Evolutionary conservation across 164 flowering plant species (phyloP).

Genomic region (Sedum album): DNA sequence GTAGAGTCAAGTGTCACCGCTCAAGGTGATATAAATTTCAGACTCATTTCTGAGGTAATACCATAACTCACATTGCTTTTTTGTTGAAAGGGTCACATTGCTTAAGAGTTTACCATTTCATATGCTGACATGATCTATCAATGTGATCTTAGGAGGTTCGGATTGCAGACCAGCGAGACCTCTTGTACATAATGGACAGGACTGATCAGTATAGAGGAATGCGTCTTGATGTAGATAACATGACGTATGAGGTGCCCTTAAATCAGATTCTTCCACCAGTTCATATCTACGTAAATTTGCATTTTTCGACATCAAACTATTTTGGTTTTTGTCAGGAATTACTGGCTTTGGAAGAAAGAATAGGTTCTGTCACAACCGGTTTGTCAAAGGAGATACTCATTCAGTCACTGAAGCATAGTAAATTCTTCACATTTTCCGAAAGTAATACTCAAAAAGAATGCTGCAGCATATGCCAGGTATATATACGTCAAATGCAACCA

Average conservation of each 20-base stretch:
- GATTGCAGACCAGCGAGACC: conserved; percentile 3
- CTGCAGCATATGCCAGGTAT: conserved; percentile 19
- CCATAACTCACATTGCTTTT: no score
- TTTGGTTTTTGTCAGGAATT: conserved; percentile 10
- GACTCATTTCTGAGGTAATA: conserved; percentile 4
- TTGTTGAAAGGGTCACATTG: background rate
- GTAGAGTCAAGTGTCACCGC: conserved; percentile 4
- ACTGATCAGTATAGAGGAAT: conserved; percentile 14
- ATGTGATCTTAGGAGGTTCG: conserved; percentile 7
- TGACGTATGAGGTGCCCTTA: conserved; percentile 17
- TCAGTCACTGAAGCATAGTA: conserved; percentile 11
- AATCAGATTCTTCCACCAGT: background rate
- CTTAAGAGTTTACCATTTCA: background rate
- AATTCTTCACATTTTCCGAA: conserved; percentile 12
- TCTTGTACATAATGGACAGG: conserved; percentile 3
- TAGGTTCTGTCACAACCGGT: conserved; percentile 15
- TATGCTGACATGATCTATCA: background rate
- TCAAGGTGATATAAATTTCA: conserved; percentile 5
- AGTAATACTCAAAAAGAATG: conserved; percentile 10
- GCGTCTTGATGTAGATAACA: conserved; percentile 19
- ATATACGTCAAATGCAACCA: background rate
- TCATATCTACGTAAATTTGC: background rate
- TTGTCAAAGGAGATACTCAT: conserved; percentile 10
- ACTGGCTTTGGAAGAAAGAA: conserved; percentile 16
- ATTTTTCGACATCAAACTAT: background rate